phyloP scores from a whole-genome alignment of 202 grass and related monocot genomes.

The Musa balbisiana region DNA sequence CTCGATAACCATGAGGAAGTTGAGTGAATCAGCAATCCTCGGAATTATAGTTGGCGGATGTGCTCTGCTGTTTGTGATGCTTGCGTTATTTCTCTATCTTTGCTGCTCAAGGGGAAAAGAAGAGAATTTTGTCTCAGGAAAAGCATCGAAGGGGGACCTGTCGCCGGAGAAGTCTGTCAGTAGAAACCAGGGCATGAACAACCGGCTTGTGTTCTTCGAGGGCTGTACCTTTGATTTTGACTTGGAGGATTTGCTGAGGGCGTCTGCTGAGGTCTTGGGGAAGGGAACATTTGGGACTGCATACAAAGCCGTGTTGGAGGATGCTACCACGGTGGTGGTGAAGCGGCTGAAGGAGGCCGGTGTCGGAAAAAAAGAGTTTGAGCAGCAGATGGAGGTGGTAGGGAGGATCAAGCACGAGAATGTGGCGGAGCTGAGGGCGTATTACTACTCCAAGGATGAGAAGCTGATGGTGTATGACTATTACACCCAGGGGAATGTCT shows the following conservation, averaged over 20 bases:
- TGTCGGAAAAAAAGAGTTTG: conserved; percentile 71
- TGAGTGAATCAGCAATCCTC: conserved; percentile 13
- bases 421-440: conserved; percentile 72
- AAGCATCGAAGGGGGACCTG: conserved; percentile 28
- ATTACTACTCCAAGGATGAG: conserved; percentile 99
- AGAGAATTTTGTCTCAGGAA: conserved; percentile 22
- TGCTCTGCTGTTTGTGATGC: neutral
- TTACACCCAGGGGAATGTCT: conserved; percentile 66
- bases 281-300: conserved; percentile 88
- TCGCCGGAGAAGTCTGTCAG: conserved; percentile 70
- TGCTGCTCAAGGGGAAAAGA: conserved; percentile 9
- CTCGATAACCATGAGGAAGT: neutral
- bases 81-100: conserved; percentile 10
- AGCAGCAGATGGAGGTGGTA: conserved; percentile 90
- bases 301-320: conserved; percentile 81
- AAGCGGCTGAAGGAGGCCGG: conserved; percentile 88
- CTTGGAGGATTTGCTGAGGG: conserved; percentile 81
- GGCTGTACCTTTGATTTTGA: conserved; percentile 73
- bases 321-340: conserved; percentile 77
- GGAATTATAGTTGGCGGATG: conserved; percentile 7
- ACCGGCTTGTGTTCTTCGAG: conserved; percentile 85
- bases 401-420: conserved; percentile 65
- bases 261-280: conserved; percentile 87
- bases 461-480: conserved; percentile 87
- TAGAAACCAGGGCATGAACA: conserved; percentile 46